A percentile compares a stretch with the other conserved stretches of the same genome.
phyloP scores from a whole-genome alignment of 192 early-diverging fungal genomes.

The Coemansia sp. region DNA sequence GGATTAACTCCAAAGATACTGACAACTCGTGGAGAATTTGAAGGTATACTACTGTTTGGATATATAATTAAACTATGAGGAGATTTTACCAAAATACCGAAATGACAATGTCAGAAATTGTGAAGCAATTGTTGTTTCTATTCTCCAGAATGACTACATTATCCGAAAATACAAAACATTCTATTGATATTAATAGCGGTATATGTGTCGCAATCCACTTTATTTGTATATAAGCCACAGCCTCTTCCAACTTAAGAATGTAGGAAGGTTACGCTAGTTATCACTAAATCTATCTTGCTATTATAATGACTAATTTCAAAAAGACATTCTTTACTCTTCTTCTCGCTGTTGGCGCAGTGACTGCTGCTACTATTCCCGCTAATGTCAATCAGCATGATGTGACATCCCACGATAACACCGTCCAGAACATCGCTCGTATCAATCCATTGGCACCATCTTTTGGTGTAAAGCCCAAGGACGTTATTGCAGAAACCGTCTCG shows the following conservation, averaged over 20 bases:
- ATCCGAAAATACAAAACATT: not conserved
- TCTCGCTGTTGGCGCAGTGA: slow-evolving; percentile 26
- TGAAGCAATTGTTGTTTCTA: not conserved
- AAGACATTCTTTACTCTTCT: slow-evolving; percentile 29
- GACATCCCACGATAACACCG: not conserved
- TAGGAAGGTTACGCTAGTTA: not conserved
- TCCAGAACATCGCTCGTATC: not conserved
- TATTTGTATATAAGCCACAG: too few species aligned
- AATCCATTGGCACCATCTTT: not conserved
- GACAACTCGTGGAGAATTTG: too few species aligned
- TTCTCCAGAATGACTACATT: not conserved
- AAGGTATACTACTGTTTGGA: too few species aligned
- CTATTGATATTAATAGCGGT: too few species aligned
- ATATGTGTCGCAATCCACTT: too few species aligned
- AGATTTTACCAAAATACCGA: not conserved
- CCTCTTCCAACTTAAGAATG: too few species aligned
- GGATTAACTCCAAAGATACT: too few species aligned
- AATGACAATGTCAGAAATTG: not conserved
- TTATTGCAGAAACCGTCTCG: slow-evolving; percentile 1
- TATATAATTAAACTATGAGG: too few species aligned
- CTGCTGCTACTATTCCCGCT: slow-evolving; percentile 16
- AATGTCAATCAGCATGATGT: not conserved
- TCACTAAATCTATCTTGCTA: not conserved
- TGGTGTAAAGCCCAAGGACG: not conserved
- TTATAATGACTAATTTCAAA: slow-evolving; percentile 20